These are phyloP conservation scores for Pichia rugopelliculosa DNA, from an alignment of 805 yeast species.

Conservation along the genomic window DNA sequence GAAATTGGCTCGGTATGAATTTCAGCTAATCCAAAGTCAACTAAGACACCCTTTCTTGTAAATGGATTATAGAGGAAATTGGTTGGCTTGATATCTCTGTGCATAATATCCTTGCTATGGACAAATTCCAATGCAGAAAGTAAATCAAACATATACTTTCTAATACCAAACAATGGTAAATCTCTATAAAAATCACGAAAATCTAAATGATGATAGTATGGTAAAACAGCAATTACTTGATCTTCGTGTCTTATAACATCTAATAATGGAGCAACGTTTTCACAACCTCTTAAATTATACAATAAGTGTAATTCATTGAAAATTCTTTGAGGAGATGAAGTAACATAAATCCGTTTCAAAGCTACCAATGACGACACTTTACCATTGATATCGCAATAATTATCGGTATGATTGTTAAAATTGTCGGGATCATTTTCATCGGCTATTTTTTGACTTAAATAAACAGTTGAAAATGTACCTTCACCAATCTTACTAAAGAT, in stretches of 20 bases:
- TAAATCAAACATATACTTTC: slow-evolving; percentile 71
- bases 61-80: slow-evolving; percentile 65
- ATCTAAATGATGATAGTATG: slow-evolving; percentile 85
- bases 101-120: slow-evolving; percentile 76
- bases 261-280: slow-evolving; percentile 77
- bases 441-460: slow-evolving; percentile 18
- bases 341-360: slow-evolving; percentile 85
- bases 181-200: slow-evolving; percentile 82
- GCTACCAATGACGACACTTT: slow-evolving; percentile 53
- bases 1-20: slow-evolving; percentile 24
- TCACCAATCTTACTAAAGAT: slow-evolving; percentile 57
- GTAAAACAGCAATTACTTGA: slow-evolving; percentile 88
- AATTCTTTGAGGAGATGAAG: slow-evolving; percentile 89
- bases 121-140: slow-evolving; percentile 69
- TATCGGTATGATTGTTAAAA: slow-evolving; percentile 10
- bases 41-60: slow-evolving; percentile 68
- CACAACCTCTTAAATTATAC: slow-evolving; percentile 58
- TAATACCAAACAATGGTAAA: slow-evolving; percentile 71
- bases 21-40: slow-evolving; percentile 92
- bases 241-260: slow-evolving; percentile 85
- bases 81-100: slow-evolving; percentile 81
- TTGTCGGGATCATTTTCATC: slow-evolving; percentile 9
- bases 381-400: too few species aligned
- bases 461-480: slow-evolving; percentile 76
- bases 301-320: slow-evolving; percentile 78